phyloP scores from a whole-genome alignment of 768 basidiomycete genomes.

The Termitomyces sp. region DNA sequence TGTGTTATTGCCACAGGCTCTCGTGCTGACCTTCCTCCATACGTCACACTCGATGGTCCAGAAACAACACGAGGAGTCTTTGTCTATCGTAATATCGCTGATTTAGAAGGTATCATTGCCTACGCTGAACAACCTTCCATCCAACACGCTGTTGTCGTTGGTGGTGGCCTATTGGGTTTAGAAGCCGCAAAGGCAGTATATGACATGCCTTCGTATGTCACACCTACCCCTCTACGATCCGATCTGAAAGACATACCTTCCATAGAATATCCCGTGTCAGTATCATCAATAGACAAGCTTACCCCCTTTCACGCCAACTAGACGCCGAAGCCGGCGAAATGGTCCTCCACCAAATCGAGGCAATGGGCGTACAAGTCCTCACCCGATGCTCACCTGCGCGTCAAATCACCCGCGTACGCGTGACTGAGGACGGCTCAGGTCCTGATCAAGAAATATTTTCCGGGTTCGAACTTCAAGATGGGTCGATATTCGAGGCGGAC shows the following conservation, averaged over 20 bases:
- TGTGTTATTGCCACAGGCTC: conserved; percentile 71
- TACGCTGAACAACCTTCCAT: conserved; percentile 44
- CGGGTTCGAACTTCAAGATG: conserved; percentile 47
- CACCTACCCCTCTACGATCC: not conserved
- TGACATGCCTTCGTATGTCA: conserved; percentile 9
- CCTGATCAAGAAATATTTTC: conserved; percentile 26
- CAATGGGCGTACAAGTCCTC: conserved; percentile 13
- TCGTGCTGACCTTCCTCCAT: conserved; percentile 54
- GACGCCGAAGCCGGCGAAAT: conserved; percentile 22
- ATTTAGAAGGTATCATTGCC: conserved; percentile 57
- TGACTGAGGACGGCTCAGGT: conserved; percentile 8
- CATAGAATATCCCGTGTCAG: conserved; percentile 4
- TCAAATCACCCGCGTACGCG: conserved; percentile 5
- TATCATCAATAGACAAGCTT: conserved; percentile 3
- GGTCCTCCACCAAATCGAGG: conserved; percentile 16
- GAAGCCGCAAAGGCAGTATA: conserved; percentile 53
- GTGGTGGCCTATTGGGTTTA: conserved; percentile 66
- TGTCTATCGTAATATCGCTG: conserved; percentile 67
- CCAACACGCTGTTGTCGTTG: conserved; percentile 50
- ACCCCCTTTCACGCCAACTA: conserved; percentile 16
- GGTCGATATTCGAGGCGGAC: conserved; percentile 37
- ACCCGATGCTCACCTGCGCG: not conserved
- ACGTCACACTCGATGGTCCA: conserved; percentile 35
- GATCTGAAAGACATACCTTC: not conserved
- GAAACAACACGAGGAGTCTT: conserved; percentile 49